Conservation (phyloP, 2,329 filamentous ascomycete genomes). For the Colletotrichum tamarilloi region DNA sequence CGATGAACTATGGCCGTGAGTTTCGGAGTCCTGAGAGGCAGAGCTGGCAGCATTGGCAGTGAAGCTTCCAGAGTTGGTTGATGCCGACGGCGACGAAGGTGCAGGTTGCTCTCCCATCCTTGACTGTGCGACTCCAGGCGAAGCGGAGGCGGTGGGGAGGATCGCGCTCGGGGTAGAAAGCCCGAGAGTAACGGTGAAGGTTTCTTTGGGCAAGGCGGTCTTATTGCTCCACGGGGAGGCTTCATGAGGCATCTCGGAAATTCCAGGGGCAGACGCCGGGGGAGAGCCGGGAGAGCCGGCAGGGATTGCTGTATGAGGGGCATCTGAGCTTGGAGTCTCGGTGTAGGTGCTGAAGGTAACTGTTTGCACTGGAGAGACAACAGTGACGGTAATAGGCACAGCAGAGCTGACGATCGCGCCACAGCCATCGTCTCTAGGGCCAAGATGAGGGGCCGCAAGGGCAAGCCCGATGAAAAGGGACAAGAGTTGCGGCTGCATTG, state of each 20-base stretch:
- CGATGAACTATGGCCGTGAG: neutral
- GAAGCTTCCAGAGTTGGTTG: neutral
- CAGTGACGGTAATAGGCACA: neutral
- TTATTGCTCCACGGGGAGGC: neutral
- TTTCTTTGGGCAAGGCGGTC: neutral
- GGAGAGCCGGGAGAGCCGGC: neutral
- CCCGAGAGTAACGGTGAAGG: neutral
- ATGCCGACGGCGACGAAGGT: neutral
- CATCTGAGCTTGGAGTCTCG: neutral
- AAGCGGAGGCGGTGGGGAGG: neutral
- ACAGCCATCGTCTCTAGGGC: neutral
- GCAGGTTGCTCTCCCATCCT: neutral
- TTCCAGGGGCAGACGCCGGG: neutral
- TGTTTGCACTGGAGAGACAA: neutral
- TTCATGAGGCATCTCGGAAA: neutral
- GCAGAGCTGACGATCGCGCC: neutral
- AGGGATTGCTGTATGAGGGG: neutral
- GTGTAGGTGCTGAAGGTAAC: neutral
- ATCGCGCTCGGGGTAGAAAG: neutral
- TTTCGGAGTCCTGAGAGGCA: neutral
- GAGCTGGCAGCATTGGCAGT: neutral
- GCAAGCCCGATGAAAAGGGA: neutral
- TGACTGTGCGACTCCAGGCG: neutral
- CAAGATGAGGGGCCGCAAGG: neutral
- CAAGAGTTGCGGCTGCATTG: neutral